A percentile compares a stretch with the other conserved stretches of the same genome.
These are phyloP conservation scores for Backusella circina DNA, from an alignment of 192 early-diverging fungal species.

Conservation along the genomic window DNA sequence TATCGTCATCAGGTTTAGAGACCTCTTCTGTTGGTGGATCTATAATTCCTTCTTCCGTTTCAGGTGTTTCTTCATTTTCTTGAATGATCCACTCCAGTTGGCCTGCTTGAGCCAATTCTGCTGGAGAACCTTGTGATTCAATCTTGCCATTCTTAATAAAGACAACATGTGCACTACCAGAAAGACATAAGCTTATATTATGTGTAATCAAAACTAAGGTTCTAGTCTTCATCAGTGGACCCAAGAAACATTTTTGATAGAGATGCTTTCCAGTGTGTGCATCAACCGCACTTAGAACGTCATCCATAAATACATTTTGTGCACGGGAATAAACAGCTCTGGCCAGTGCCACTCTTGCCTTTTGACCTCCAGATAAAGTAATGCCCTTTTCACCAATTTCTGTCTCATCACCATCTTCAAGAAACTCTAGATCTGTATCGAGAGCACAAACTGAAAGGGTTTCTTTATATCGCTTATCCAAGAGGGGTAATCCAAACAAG, in stretches of 20 bases:
- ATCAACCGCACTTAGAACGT: conserved; percentile 90
- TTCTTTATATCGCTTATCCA: conserved; percentile 23
- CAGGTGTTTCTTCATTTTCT: conserved; percentile 4
- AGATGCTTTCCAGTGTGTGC: conserved; percentile 75
- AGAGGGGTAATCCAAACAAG: conserved; percentile 39
- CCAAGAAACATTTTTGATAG: conserved; percentile 69
- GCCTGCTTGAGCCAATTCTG: conserved; percentile 17
- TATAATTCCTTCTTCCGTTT: not conserved
- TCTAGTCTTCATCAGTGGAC: conserved; percentile 66
- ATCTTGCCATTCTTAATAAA: conserved; percentile 45
- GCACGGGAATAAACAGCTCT: conserved; percentile 80
- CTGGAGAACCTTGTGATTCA: conserved; percentile 23
- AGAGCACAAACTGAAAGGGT: conserved; percentile 68
- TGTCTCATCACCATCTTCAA: conserved; percentile 81
- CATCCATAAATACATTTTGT: conserved; percentile 74
- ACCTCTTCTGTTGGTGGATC: not conserved
- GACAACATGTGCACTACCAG: conserved; percentile 50
- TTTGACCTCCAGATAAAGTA: conserved; percentile 87
- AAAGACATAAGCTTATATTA: conserved; percentile 61
- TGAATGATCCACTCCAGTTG: conserved; percentile 27
- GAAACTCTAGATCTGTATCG: conserved; percentile 68
- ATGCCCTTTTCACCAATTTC: conserved; percentile 82
- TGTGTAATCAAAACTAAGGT: conserved; percentile 91
- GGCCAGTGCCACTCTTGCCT: conserved; percentile 81
- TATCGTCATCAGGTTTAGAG: not conserved